phyloP scores from a whole-genome alignment of 164 flowering plant genomes.

The Vitis riparia region DNA sequence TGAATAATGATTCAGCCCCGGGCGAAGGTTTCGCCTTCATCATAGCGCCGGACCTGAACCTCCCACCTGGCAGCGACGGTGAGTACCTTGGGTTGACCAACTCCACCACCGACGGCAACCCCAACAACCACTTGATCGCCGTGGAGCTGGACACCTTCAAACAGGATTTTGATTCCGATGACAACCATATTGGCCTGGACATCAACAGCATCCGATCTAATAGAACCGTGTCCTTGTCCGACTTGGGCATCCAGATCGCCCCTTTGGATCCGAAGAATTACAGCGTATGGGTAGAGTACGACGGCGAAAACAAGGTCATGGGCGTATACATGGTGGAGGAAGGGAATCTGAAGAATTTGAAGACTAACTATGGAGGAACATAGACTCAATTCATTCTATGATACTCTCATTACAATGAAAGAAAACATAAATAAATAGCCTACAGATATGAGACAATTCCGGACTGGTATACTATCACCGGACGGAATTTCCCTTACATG shows the following conservation, averaged over 20 bases:
- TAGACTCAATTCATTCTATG: too few relatives aligned
- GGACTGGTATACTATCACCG: too few relatives aligned
- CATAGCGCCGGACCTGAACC: slow-evolving; percentile 21
- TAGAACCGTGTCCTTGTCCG: slow-evolving; percentile 13
- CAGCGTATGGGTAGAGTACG: slow-evolving; percentile 29
- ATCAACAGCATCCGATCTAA: slow-evolving; percentile 27
- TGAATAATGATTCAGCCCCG: neutral
- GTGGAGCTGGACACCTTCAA: slow-evolving; percentile 33
- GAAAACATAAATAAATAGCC: too few relatives aligned
- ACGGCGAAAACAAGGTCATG: slow-evolving; percentile 15
- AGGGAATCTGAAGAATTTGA: too few relatives aligned
- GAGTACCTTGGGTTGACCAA: slow-evolving; percentile 29
- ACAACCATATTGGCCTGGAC: slow-evolving; percentile 33
- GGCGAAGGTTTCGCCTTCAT: slow-evolving; percentile 35
- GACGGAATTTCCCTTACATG: too few relatives aligned
- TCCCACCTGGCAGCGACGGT: slow-evolving; percentile 19
- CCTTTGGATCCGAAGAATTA: slow-evolving; percentile 11
- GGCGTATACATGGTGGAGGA: slow-evolving; percentile 26
- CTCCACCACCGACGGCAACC: slow-evolving; percentile 25
- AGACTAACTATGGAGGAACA: too few relatives aligned
- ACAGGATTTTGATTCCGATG: slow-evolving; percentile 28
- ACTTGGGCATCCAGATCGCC: slow-evolving; percentile 16
- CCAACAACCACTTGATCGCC: slow-evolving; percentile 27
- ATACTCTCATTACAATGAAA: too few relatives aligned
- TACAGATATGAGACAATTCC: too few relatives aligned